Conservation (phyloP, 2,329 filamentous ascomycete genomes). For the Hypoxylon sp. region DNA sequence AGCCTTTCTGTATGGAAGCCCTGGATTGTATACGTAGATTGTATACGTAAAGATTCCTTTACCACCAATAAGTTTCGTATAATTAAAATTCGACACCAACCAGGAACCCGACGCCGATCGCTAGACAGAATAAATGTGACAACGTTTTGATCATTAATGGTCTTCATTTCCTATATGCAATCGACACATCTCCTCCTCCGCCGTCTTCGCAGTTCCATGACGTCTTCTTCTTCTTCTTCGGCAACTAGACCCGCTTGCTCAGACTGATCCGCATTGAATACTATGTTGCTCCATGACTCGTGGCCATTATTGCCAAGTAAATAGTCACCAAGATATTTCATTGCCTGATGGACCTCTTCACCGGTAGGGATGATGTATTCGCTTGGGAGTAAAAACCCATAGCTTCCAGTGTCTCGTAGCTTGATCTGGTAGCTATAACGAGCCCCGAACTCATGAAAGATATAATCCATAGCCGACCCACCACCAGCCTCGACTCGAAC, state of each 20-base stretch:
- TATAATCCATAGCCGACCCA: constrained; percentile 93
- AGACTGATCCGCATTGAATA: constrained; percentile 47
- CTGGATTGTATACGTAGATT: not conserved
- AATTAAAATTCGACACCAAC: constrained; percentile 1
- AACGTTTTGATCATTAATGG: not conserved
- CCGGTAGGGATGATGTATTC: constrained; percentile 92
- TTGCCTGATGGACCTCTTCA: constrained; percentile 85
- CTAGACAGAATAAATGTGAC: constrained; percentile 6
- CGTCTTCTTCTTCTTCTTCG: constrained; percentile 35
- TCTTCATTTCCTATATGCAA: constrained; percentile 22
- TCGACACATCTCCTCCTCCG: constrained; percentile 31
- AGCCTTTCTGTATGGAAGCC: not conserved
- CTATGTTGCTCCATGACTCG: constrained; percentile 58
- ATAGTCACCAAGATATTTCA: constrained; percentile 88
- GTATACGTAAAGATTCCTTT: not conserved
- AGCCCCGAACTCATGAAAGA: constrained; percentile 88
- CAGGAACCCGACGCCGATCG: constrained; percentile 6
- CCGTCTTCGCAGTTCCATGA: constrained; percentile 46
- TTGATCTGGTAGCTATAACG: constrained; percentile 95
- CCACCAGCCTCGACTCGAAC: constrained; percentile 78
- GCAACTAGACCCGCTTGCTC: constrained; percentile 39
- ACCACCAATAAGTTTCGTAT: not conserved
- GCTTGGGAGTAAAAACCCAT: constrained; percentile 90
- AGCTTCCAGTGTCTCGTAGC: constrained; percentile 91
- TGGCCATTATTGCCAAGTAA: constrained; percentile 79